phyloP scores from a whole-genome alignment of 441 rosid species.

The Dalechampia spathulata region DNA sequence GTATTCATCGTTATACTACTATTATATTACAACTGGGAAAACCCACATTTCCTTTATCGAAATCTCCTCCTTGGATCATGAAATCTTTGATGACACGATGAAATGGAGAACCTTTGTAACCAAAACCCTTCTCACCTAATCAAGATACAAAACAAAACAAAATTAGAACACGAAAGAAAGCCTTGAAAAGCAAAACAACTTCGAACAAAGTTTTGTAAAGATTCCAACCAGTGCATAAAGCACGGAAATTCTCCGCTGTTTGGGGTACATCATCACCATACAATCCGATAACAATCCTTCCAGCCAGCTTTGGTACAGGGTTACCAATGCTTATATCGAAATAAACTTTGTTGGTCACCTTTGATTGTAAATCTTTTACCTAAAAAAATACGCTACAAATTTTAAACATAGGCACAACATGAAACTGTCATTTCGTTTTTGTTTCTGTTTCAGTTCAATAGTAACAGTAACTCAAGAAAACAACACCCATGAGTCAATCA shows the following conservation, averaged over 20 bases:
- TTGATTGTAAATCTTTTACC: slow-evolving; percentile 55
- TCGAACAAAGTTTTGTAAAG: not conserved
- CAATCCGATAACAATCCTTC: slow-evolving; percentile 87
- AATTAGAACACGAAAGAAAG: not conserved
- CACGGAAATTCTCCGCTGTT: slow-evolving; percentile 91
- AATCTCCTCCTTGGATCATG: slow-evolving; percentile 99
- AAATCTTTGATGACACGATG: slow-evolving; percentile 97
- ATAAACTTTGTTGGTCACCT: slow-evolving; percentile 83
- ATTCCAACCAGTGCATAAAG: slow-evolving; percentile 79
- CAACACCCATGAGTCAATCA: not conserved
- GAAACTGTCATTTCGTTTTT: too few relatives aligned
- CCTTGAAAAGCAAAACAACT: not conserved
- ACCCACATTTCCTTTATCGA: slow-evolving; percentile 96
- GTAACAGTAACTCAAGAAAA: not conserved
- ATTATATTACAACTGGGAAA: too few relatives aligned
- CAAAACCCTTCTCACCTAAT: slow-evolving; percentile 95
- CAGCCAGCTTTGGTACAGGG: slow-evolving; percentile 80
- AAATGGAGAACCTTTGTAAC: slow-evolving; percentile 68
- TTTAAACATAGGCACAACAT: not conserved
- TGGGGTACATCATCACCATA: slow-evolving; percentile 95
- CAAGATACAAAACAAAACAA: slow-evolving; percentile 10
- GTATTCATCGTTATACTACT: too few relatives aligned
- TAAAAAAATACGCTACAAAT: slow-evolving; percentile 16
- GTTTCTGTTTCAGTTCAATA: too few relatives aligned
- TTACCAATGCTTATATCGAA: slow-evolving; percentile 91